These are phyloP conservation scores for Colletotrichum sp. DNA, from an alignment of 2,329 filamentous ascomycete genomes.

Conservation along the genomic window DNA sequence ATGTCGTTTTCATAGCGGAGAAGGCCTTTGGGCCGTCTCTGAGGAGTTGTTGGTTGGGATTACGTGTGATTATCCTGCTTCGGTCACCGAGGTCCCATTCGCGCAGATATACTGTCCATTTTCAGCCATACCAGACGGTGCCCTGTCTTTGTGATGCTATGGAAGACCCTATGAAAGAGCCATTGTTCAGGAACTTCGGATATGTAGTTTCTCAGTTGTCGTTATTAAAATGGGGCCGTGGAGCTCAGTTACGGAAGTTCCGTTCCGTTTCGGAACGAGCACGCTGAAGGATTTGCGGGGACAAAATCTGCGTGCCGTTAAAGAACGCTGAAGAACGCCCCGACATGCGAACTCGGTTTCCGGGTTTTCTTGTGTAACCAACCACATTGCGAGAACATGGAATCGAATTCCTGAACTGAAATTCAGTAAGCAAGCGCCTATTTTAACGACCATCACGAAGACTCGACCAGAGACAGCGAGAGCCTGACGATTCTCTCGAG, in stretches of 20 bases:
- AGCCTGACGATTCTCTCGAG: background rate
- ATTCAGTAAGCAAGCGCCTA: background rate
- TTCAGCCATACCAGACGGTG: background rate
- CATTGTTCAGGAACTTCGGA: background rate
- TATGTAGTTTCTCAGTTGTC: background rate
- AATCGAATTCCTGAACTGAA: background rate
- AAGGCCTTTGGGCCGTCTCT: background rate
- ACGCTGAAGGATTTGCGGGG: background rate
- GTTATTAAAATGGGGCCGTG: background rate
- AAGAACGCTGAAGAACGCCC: background rate
- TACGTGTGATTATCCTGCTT: background rate
- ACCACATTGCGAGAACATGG: background rate
- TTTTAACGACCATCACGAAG: background rate
- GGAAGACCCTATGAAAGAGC: background rate
- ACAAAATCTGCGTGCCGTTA: background rate
- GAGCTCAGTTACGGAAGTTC: background rate
- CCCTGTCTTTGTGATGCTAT: background rate
- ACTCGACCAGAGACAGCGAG: background rate
- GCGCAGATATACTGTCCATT: background rate
- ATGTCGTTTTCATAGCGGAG: background rate
- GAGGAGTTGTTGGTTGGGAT: background rate
- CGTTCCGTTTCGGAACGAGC: background rate
- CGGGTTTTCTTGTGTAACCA: background rate
- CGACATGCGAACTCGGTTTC: background rate
- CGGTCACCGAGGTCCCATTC: background rate